These are phyloP conservation scores for Alternaria metachromatica DNA, from an alignment of 2,329 filamentous ascomycete species.

Conservation along the genomic window DNA sequence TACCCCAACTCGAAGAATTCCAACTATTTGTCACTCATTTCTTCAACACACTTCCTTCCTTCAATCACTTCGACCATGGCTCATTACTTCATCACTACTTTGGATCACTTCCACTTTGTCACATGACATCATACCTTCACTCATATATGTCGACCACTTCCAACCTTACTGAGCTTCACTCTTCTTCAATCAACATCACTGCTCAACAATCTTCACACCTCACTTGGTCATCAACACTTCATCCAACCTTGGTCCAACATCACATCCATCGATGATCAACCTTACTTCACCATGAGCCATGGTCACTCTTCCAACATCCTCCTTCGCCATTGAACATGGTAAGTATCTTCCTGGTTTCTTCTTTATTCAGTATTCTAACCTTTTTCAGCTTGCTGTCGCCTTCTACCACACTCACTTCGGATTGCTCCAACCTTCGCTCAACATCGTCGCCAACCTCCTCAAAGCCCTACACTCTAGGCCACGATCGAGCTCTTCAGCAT, in stretches of 20 bases:
- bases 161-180: slow-evolving; percentile 4
- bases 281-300: slow-evolving; percentile 7
- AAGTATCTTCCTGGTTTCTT: background rate
- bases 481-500: background rate
- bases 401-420: background rate
- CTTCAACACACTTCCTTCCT: background rate
- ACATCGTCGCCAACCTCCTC: background rate
- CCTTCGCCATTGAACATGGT: slow-evolving; percentile 13
- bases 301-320: background rate
- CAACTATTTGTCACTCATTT: background rate
- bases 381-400: background rate
- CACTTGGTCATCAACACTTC: slow-evolving; percentile 1
- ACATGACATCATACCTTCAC: slow-evolving; percentile 7
- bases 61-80: slow-evolving; percentile 8
- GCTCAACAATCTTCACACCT: background rate
- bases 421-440: background rate
- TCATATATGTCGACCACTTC: slow-evolving; percentile 1
- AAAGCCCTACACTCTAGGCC: background rate
- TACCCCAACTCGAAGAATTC: background rate
- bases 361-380: background rate
- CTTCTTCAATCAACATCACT: background rate
- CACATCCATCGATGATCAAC: slow-evolving; percentile 4
- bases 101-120: slow-evolving; percentile 9
- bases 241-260: slow-evolving; percentile 6
- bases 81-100: slow-evolving; percentile 2